Percentiles rank a stretch among this genome's conserved stretches.
phyloP scores from a whole-genome alignment of 495 filamentous ascomycete species.

The Mytilinidion resinicola region DNA sequence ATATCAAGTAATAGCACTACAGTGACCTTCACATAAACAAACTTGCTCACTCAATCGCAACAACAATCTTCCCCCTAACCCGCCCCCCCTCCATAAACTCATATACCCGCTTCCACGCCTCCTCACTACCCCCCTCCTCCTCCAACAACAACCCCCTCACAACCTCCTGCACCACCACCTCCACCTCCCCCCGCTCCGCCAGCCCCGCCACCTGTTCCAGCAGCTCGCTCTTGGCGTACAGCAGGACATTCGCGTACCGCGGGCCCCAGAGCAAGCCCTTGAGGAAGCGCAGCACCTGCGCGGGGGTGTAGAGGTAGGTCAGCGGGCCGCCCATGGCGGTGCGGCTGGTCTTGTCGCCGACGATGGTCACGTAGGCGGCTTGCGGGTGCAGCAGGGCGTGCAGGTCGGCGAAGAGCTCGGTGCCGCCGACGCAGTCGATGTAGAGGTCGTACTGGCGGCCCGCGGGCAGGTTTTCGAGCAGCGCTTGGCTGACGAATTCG shows the following conservation, averaged over 20 bases:
- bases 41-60: conserved; percentile 15
- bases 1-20: neutral
- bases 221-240: conserved; percentile 14
- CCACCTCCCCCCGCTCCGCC: conserved; percentile 8
- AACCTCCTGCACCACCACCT: conserved; percentile 20
- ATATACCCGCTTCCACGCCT: conserved; percentile 26
- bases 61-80: conserved; percentile 32
- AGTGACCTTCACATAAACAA: no score
- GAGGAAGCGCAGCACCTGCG: conserved; percentile 22
- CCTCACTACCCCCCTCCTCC: neutral
- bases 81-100: conserved; percentile 28
- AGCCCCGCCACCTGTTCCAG: conserved; percentile 6
- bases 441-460: conserved; percentile 27
- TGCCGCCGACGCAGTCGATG: conserved; percentile 34
- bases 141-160: conserved; percentile 18
- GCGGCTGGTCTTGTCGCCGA: conserved; percentile 31
- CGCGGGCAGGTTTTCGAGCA: conserved; percentile 2
- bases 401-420: conserved; percentile 15
- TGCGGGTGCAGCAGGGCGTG: conserved; percentile 7
- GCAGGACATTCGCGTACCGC: conserved; percentile 25
- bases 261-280: conserved; percentile 22
- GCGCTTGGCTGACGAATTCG: conserved; percentile 15
- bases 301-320: conserved; percentile 24
- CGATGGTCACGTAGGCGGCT: conserved; percentile 29
- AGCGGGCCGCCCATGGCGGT: conserved; percentile 27